These are phyloP conservation scores for Candida loeiensis DNA, from an alignment of 805 yeast genomes.

Conservation along the genomic window DNA sequence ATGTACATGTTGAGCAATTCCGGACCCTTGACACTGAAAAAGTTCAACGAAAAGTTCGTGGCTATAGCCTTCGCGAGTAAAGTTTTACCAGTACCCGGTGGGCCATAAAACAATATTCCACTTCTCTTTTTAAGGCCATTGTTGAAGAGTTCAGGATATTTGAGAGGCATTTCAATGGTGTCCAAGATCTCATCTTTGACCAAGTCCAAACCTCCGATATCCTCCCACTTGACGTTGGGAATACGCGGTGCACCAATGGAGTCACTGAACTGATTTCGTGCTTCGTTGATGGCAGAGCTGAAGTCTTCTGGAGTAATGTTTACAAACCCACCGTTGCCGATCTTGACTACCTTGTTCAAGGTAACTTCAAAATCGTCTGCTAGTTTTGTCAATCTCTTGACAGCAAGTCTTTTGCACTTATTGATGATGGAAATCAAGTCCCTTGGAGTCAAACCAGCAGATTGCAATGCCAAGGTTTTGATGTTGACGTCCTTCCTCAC, in stretches of 20 bases:
- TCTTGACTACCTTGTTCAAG: constrained; percentile 30
- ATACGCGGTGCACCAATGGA: constrained; percentile 96
- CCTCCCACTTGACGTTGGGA: constrained; percentile 95
- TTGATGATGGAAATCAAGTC: constrained; percentile 72
- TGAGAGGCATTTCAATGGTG: constrained; percentile 93
- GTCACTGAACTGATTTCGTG: constrained; percentile 84
- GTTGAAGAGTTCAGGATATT: constrained; percentile 84
- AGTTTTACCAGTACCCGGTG: constrained; percentile 98
- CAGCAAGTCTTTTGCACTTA: constrained; percentile 57
- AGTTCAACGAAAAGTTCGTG: constrained; percentile 87
- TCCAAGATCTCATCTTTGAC: constrained; percentile 92
- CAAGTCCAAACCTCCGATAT: constrained; percentile 89
- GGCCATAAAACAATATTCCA: constrained; percentile 94
- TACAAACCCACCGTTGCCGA: constrained; percentile 55
- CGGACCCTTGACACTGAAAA: constrained; percentile 96
- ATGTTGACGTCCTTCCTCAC: constrained; percentile 42
- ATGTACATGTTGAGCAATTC: constrained; percentile 95
- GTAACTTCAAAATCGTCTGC: constrained; percentile 19
- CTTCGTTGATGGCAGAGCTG: constrained; percentile 68
- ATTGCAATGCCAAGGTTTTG: constrained; percentile 66
- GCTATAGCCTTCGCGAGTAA: constrained; percentile 96
- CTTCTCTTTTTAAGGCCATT: constrained; percentile 90
- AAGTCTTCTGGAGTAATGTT: constrained; percentile 58
- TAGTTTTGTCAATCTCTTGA: constrained; percentile 43
- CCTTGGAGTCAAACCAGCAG: constrained; percentile 89